These are phyloP conservation scores for Conticribra weissflogii DNA, from an alignment of 108 stramenopile genomes.

Conservation along the genomic window DNA sequence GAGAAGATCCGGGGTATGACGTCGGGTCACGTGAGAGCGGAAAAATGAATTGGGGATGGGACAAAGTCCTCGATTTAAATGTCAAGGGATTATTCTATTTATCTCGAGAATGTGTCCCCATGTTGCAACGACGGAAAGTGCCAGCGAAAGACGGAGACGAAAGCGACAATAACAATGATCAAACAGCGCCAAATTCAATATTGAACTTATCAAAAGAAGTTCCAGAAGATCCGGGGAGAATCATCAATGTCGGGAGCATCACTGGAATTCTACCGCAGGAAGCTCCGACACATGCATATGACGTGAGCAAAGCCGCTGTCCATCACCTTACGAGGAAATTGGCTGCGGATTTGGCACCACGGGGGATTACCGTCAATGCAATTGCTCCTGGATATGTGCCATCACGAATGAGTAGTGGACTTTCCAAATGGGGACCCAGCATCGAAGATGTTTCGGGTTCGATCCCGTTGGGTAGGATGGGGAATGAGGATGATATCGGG, in stretches of 20 bases:
- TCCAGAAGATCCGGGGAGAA: constrained; percentile 77
- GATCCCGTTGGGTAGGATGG: constrained; percentile 85
- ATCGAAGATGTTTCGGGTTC: constrained; percentile 53
- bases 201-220: neutral
- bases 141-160: neutral
- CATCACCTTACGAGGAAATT: constrained; percentile 91
- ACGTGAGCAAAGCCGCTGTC: constrained; percentile 91
- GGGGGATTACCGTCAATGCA: constrained; percentile 90
- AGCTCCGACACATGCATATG: constrained; percentile 95
- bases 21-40: constrained; percentile 79
- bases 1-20: constrained; percentile 62
- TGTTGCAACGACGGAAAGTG: constrained; percentile 59
- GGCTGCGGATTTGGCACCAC: constrained; percentile 82
- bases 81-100: constrained; percentile 93
- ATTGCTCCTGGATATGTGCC: constrained; percentile 91
- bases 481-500: constrained; percentile 90
- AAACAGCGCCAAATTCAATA: neutral
- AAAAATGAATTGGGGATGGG: constrained; percentile 93
- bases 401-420: constrained; percentile 82
- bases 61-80: constrained; percentile 92
- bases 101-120: constrained; percentile 83
- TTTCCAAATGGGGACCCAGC: constrained; percentile 58
- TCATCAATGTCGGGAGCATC: constrained; percentile 93
- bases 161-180: neutral
- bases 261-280: constrained; percentile 87